phyloP scores from a whole-genome alignment of 352 stramenopile genomes.

The Globisporangium abappressorium region DNA sequence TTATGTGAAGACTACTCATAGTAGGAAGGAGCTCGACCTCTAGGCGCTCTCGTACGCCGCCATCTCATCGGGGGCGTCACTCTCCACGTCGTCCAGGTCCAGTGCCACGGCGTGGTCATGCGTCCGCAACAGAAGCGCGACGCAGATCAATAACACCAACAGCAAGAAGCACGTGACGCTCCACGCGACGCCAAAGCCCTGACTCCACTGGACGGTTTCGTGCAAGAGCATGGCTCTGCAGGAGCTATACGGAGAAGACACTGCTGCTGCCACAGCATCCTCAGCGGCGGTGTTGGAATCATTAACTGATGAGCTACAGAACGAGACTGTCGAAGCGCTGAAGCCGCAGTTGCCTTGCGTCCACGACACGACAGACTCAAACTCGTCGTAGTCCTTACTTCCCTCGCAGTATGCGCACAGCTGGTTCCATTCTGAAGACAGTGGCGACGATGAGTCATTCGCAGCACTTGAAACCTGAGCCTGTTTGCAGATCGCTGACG shows the following conservation, averaged over 20 bases:
- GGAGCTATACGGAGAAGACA: conserved; percentile 8
- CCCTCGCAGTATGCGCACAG: conserved; percentile 7
- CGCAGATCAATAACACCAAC: conserved; percentile 3
- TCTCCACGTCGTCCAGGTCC: conserved; percentile 15
- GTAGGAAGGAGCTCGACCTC: not conserved
- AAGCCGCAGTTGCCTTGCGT: conserved; percentile 7
- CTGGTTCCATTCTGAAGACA: conserved; percentile 5
- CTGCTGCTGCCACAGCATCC: not conserved
- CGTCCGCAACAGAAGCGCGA: conserved; percentile 4
- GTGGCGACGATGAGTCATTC: not conserved
- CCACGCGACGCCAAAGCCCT: conserved; percentile 11
- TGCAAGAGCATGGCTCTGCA: conserved; percentile 9
- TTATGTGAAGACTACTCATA: not conserved
- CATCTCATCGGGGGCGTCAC: conserved; percentile 10
- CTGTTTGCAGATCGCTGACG: not conserved
- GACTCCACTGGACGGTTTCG: conserved; percentile 9
- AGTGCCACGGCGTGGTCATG: conserved; percentile 9
- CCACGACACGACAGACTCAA: conserved; percentile 2
- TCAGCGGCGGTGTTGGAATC: not conserved
- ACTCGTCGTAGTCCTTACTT: not conserved
- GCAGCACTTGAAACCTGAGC: not conserved
- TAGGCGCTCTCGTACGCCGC: conserved; percentile 31
- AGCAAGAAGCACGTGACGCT: conserved; percentile 14
- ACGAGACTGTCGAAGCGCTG: conserved; percentile 5
- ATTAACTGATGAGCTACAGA: not conserved